These are phyloP conservation scores for Onygenales sp. DNA, from an alignment of 2,329 filamentous ascomycete genomes.

Conservation along the genomic window DNA sequence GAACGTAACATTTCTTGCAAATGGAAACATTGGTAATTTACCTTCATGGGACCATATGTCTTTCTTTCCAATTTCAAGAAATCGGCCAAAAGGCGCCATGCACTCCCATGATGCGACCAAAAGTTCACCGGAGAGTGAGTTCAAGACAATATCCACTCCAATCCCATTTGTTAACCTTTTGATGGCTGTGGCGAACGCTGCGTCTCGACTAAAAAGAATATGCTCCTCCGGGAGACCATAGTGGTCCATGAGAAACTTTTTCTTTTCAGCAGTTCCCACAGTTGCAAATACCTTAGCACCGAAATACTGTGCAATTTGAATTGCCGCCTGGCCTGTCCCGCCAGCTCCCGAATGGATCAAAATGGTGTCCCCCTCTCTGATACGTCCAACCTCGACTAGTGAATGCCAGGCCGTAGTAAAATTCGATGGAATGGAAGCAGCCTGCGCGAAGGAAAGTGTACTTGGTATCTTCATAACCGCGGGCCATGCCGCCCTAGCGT, in stretches of 20 bases:
- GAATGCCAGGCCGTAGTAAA: constrained; percentile 13
- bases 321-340: constrained; percentile 15
- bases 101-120: constrained; percentile 19
- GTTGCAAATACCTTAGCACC: constrained; percentile 11
- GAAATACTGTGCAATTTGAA: constrained; percentile 13
- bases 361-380: constrained; percentile 16
- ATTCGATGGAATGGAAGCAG: constrained; percentile 3
- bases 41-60: constrained; percentile 9
- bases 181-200: constrained; percentile 12
- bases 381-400: constrained; percentile 15
- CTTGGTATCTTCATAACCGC: constrained; percentile 25
- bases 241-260: constrained; percentile 10
- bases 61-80: constrained; percentile 17
- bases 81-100: constrained; percentile 15
- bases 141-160: constrained; percentile 21
- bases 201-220: constrained; percentile 17
- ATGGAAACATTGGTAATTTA: constrained; percentile 11
- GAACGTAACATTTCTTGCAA: constrained; percentile 10
- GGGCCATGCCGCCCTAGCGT: constrained; percentile 16
- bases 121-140: constrained; percentile 20
- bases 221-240: constrained; percentile 12
- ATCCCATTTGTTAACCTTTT: constrained; percentile 12
- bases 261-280: constrained; percentile 16
- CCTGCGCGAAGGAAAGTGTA: constrained; percentile 26
- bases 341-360: constrained; percentile 19